A percentile compares a stretch with the other conserved stretches of the same genome.
Conservation (phyloP, 2,329 filamentous ascomycete genomes). For the Aureobasidium uvarum region DNA sequence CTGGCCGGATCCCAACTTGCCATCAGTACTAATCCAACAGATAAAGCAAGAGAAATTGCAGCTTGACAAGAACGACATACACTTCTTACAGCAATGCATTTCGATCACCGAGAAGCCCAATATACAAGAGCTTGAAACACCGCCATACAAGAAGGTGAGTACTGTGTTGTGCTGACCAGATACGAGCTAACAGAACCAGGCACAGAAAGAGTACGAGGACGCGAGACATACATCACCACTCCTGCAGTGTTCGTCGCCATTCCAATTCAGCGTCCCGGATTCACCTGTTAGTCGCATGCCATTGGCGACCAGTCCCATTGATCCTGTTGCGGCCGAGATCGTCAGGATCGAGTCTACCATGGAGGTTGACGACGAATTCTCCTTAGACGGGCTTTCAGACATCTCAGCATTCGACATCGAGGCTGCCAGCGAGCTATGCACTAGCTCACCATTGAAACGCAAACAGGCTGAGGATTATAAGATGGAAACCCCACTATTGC, state of each 20-base stretch:
- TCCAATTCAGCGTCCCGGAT: slow-evolving; percentile 8
- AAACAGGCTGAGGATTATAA: slow-evolving; percentile 21
- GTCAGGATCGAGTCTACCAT: background rate
- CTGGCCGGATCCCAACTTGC: slow-evolving; percentile 36
- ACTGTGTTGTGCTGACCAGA: background rate
- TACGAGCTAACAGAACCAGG: background rate
- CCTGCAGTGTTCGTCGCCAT: slow-evolving; percentile 11
- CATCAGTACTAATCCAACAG: slow-evolving; percentile 32
- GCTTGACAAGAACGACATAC: slow-evolving; percentile 36
- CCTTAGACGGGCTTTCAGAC: slow-evolving; percentile 3
- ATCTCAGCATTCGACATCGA: slow-evolving; percentile 3
- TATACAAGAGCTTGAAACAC: background rate
- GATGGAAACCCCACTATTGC: slow-evolving; percentile 17
- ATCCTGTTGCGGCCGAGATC: background rate
- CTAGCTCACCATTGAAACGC: slow-evolving; percentile 4
- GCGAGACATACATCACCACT: slow-evolving; percentile 15
- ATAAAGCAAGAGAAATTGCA: slow-evolving; percentile 39
- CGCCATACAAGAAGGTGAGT: background rate
- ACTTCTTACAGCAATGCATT: slow-evolving; percentile 15
- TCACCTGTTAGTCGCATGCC: background rate
- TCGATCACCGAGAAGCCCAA: background rate
- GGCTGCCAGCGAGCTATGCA: background rate
- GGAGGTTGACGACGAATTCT: background rate
- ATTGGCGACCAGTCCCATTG: slow-evolving; percentile 8
- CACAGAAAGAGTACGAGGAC: background rate